A percentile compares a stretch with the other conserved stretches of the same genome.
phyloP scores from a whole-genome alignment of 805 yeast genomes.

The Yamadazyma laniorum region DNA sequence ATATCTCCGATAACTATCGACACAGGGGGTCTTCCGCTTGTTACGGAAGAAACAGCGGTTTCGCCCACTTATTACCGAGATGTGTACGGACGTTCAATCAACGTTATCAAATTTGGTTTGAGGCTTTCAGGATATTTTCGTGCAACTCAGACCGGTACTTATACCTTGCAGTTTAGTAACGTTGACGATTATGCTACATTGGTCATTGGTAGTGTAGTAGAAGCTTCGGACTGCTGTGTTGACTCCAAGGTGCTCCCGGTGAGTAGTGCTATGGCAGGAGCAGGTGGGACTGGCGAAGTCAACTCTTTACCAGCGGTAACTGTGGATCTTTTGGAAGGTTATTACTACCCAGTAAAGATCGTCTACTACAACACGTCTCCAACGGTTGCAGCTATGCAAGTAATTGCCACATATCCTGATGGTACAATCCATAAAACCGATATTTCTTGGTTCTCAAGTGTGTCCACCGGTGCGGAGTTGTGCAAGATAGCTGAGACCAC shows the following conservation, averaged over 20 bases:
- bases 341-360: neutral
- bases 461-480: neutral
- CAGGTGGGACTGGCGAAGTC: neutral
- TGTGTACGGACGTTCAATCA: slow-evolving; percentile 1
- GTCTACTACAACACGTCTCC: neutral
- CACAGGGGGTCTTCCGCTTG: no score
- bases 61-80: no score
- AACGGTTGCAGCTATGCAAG: neutral
- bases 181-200: slow-evolving; percentile 3
- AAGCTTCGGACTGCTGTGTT: slow-evolving; percentile 8
- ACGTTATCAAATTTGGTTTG: slow-evolving; percentile 5
- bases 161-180: neutral
- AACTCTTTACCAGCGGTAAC: no score
- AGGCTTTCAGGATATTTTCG: slow-evolving; percentile 7
- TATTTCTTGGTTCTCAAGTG: neutral
- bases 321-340: neutral
- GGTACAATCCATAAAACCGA: neutral
- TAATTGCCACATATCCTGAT: neutral
- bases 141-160: slow-evolving; percentile 6
- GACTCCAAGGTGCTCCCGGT: neutral
- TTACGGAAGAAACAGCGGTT: no score
- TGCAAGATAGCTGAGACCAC: neutral
- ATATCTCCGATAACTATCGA: no score
- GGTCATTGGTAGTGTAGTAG: slow-evolving; percentile 1
- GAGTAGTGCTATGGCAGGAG: neutral